Evolutionary conservation across 768 basidiomycete species (phyloP), one percentile per base, ranked within the genome.

Genomic region (Cystobasidium onofrii): DNA sequence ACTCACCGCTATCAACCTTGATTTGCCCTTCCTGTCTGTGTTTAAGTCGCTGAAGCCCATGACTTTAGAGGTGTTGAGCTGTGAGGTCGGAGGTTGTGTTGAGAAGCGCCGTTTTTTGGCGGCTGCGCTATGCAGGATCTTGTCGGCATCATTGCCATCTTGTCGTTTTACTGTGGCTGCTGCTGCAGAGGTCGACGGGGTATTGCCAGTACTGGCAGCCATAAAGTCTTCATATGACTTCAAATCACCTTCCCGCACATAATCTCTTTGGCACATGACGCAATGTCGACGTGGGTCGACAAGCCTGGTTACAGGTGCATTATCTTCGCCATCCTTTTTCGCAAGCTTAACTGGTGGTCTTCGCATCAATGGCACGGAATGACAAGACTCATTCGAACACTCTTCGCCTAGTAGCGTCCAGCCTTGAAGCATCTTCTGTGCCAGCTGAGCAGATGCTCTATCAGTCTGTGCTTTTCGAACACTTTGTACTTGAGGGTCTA

Each of bases 391-490:
- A 77, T 86, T 88, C 0, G 87, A 86, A 78, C 92, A 93, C 81
- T 91, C 90, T 43, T 92, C 90, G 27, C 85, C 90, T n/a, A 93
- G 84, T 89, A 93, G 90, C 0, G 91, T 87, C 90, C 90, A 93
- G 46, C 89, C 91, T 77, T 86, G 87, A 57, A 93, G 81, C 74
- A 93, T 83, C 29, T 87, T 85, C 75, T 86, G 88, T 54, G 89
- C 92, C 34, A 93, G 90, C 78, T 89, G 89, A 64, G 87, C 81
- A 1, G 90, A 90, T 18, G 92, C 91, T 46, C 81, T 82, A 79
- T 93, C 91, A 1, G 90, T 90, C 80, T 92, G 91, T 87, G 87
- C 0, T 87, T 88, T 73, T 89, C 88, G 9, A 52, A 29, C 36
- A 10, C n/a, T 36, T 29, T 52, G 65, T 3, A 29, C 65, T n/a